These are phyloP conservation scores for Pezicula rhizophila DNA, from an alignment of 2,329 filamentous ascomycete genomes.

Conservation along the genomic window DNA sequence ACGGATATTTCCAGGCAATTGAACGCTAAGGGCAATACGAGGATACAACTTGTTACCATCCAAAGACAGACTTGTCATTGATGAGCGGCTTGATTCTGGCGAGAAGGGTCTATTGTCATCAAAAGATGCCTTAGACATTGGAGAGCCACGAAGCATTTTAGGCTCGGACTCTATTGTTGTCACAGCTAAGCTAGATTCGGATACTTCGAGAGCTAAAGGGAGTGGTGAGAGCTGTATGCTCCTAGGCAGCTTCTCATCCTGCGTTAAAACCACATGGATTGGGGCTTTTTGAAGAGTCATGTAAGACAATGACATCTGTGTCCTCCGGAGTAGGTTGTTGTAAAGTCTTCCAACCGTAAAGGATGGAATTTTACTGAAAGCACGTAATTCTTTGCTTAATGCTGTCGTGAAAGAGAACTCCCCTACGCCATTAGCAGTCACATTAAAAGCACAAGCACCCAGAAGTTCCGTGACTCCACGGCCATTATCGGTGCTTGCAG, in stretches of 20 bases:
- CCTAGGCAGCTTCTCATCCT: neutral
- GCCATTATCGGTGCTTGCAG: conserved; percentile 1
- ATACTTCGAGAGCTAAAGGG: neutral
- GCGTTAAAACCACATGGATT: neutral
- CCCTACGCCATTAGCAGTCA: neutral
- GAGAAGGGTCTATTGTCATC: neutral
- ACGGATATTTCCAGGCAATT: conserved; percentile 11
- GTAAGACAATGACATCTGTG: neutral
- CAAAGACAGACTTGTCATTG: neutral
- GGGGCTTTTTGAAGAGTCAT: conserved; percentile 1
- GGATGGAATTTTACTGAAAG: neutral
- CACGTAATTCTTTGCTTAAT: neutral
- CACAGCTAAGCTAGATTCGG: neutral
- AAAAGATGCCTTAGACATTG: neutral
- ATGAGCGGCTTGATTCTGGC: neutral
- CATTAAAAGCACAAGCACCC: neutral
- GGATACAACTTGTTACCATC: neutral
- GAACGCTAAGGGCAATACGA: conserved; percentile 17
- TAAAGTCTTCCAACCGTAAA: conserved; percentile 1
- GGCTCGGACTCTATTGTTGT: neutral
- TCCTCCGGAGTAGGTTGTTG: neutral
- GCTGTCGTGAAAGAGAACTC: neutral
- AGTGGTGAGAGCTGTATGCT: neutral
- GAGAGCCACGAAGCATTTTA: neutral
- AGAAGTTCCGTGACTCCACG: neutral